These are phyloP conservation scores for Ogataea hybrid DNA, from an alignment of 1,139 yeast species.

Conservation along the genomic window DNA sequence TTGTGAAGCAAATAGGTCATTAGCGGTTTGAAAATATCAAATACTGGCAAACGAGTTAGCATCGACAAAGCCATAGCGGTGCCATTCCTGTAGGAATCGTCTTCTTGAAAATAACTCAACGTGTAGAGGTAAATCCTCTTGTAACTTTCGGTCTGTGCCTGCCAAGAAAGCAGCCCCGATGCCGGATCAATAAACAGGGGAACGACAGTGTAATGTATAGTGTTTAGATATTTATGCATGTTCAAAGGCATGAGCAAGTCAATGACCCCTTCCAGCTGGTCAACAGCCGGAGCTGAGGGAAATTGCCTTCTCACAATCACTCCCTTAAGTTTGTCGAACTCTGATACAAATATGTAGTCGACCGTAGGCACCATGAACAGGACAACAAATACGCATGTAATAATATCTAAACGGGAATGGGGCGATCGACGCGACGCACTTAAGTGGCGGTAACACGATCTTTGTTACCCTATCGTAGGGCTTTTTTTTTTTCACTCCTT, in stretches of 20 bases:
- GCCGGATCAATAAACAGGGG: constrained; percentile 40
- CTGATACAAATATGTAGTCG: constrained; percentile 50
- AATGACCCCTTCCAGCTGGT: constrained; percentile 43
- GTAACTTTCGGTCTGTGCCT: constrained; percentile 31
- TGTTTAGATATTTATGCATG: constrained; percentile 36
- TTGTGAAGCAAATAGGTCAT: constrained; percentile 46
- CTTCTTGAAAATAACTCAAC: constrained; percentile 44
- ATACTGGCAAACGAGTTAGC: constrained; percentile 42
- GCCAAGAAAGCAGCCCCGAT: constrained; percentile 44
- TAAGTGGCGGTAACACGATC: background rate
- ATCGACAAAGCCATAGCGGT: constrained; percentile 50
- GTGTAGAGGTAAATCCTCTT: constrained; percentile 49
- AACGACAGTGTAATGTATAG: constrained; percentile 49
- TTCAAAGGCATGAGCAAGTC: constrained; percentile 29
- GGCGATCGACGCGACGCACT: constrained; percentile 8
- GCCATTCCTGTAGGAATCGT: constrained; percentile 43
- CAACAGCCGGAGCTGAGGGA: constrained; percentile 53
- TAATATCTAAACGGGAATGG: background rate
- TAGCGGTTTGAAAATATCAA: constrained; percentile 51
- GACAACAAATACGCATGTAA: constrained; percentile 4
- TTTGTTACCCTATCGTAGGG: constrained; percentile 2
- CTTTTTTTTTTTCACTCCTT: constrained; percentile 5
- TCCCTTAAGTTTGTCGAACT: constrained; percentile 59
- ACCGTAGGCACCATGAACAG: constrained; percentile 12
- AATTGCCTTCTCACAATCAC: constrained; percentile 48